Evolutionary conservation across 2,329 filamentous ascomycete species (phyloP).

Genomic region (Fusarium camptoceras): DNA sequence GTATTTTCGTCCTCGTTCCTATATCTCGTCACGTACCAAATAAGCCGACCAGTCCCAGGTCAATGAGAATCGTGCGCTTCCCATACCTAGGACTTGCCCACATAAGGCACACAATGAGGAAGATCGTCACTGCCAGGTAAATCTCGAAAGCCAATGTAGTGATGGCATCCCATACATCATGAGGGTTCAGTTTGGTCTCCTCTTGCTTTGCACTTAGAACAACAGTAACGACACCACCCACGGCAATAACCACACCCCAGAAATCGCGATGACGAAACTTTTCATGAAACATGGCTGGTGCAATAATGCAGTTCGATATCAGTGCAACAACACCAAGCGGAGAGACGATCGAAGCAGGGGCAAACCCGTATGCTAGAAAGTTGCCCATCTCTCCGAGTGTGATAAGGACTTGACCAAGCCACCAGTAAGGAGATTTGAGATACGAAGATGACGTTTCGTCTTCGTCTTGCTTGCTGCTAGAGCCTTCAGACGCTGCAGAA

Average conservation of each 20-base stretch:
- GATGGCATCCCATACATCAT: slow-evolving; percentile 91
- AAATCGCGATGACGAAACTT: slow-evolving; percentile 86
- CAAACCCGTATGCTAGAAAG: slow-evolving; percentile 97
- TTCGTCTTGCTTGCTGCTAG: slow-evolving; percentile 41
- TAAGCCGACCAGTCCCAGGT: slow-evolving; percentile 90
- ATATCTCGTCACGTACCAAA: slow-evolving; percentile 73
- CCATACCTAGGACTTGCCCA: slow-evolving; percentile 87
- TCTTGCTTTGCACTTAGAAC: slow-evolving; percentile 90
- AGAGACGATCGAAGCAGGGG: slow-evolving; percentile 96
- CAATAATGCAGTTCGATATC: slow-evolving; percentile 96
- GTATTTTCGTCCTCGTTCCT: neutral
- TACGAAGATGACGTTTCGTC: slow-evolving; percentile 73
- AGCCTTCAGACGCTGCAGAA: slow-evolving; percentile 51
- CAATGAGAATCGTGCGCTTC: slow-evolving; percentile 87
- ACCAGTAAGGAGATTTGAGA: slow-evolving; percentile 94
- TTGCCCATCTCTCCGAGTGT: slow-evolving; percentile 94
- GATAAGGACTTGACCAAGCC: slow-evolving; percentile 93
- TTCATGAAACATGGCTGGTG: slow-evolving; percentile 93
- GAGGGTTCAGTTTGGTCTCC: slow-evolving; percentile 90
- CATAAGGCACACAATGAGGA: slow-evolving; percentile 81
- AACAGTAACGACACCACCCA: slow-evolving; percentile 89
- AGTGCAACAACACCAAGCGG: slow-evolving; percentile 96
- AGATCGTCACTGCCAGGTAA: slow-evolving; percentile 82
- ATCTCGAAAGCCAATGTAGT: slow-evolving; percentile 90
- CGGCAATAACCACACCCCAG: slow-evolving; percentile 87